Evolutionary conservation across 345 rosid species (phyloP), one percentile per base, ranked within the genome.

Genomic region (Aegle marmelos): DNA sequence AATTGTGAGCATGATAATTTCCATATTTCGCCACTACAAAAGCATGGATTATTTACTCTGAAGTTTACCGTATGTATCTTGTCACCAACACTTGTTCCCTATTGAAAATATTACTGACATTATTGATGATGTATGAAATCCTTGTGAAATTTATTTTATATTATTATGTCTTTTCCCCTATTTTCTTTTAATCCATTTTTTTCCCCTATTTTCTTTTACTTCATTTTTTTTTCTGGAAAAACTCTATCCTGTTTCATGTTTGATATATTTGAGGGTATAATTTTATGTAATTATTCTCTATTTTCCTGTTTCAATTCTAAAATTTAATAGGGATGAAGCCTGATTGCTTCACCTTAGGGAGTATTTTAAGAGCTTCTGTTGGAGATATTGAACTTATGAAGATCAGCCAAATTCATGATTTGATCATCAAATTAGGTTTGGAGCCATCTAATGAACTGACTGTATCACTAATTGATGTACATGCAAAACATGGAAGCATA

Each of bases 341-440:
- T 71, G 95, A 94, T 83, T 83, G 78, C 82, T 90, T 87, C 85
- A 91, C 93, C 39, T 81, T 92, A 63, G 92, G 91, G 25, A 87
- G 86, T 85, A 83, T 92, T 79, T 88, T 92, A 72, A 89, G 87
- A 83, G 92, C 88, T 68, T 88, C 81, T 66, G 72, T 82, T 64
- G 82, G 76, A 74, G 78, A 74, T 73, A 77, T 73, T 45, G 58
- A 78, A 81, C 75, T 84, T 57, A 53, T 79, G 68, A 72, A 75
- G 78, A 88, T 92, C 71, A 70, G 74, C 75, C 89, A 83, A 79
- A 79, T 91, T 70, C 93, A 94, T 78, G 91, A 85, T 72, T 73
- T 90, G 78, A 83, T 89, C 28, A 69, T 79, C 75, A 82, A 67
- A 80, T 71, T 88, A 28, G 91, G 94, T 59, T 87, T 83, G 24